Evolutionary conservation across 2,329 filamentous ascomycete genomes (phyloP), one percentile per base, ranked within the genome.

Genomic region (Alternaria sp.): DNA sequence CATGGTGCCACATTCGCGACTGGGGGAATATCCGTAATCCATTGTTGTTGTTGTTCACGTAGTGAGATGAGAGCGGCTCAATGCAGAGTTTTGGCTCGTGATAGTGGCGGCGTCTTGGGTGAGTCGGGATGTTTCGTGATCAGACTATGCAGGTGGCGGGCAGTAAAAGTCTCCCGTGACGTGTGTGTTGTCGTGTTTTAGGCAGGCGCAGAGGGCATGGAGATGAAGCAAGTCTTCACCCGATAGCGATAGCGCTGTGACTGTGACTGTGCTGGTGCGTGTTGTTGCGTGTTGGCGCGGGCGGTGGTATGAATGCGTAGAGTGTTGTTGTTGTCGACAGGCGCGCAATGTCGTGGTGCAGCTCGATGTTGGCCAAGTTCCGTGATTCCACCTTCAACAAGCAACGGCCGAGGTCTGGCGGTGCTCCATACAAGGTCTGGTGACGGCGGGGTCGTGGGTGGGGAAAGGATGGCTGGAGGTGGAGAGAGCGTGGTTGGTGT

Each of bases 1-100:
- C 70, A 96, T 84, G 58, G 91, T 94, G 72, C 91, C 91, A 75
- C 91, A 90, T 58, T 82, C 80, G 67, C 81, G 80, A 67, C 80
- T 80, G 52, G 81, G 81, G 52, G 81, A 83, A 69, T 80, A 82
- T 61, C 80, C 79, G 66, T 82, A 80, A 72, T 82, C 81, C 81
- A 83, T 82, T 65, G 65, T 60, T 24, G 49, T 50, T 48, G 52
- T 82, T 65, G 65, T 60, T 24, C 51, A 50, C 51, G 52, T 50
- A 48, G 51, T 53, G 49, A 41, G 50, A 51, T 53, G 49, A 41
- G 50, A 37, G 54, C 26, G 50, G 21, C 52, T 51, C 24, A 51
- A 51, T 36, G 41, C 54, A 26, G 54, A 37, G 50, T 13, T 29
- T 51, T 55, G 54, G 26, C 21, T 13, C 26, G 41, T 24, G 53